Conservation (phyloP, 192 early-diverging fungal species). For the Mortierella alpina region DNA sequence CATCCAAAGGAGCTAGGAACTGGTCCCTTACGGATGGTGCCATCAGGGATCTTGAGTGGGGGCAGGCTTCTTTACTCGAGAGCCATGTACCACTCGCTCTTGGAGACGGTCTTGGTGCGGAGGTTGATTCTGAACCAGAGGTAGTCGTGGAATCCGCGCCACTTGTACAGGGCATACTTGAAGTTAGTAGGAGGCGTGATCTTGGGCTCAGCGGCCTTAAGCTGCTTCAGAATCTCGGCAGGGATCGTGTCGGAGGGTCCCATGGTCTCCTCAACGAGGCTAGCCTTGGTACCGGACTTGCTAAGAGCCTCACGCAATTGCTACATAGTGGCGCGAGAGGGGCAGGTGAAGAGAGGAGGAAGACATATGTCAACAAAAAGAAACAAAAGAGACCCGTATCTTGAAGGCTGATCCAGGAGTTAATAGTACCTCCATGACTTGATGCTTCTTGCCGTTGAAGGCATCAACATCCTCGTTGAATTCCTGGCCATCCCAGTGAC, state of each 20-base stretch:
- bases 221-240: constrained; percentile 1
- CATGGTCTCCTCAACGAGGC: constrained; percentile 11
- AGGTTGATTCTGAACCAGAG: constrained; percentile 29
- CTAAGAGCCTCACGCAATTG: constrained; percentile 5
- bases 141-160: constrained; percentile 37
- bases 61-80: constrained; percentile 14
- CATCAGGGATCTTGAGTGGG: too few species aligned
- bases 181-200: constrained; percentile 14
- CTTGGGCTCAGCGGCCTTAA: constrained; percentile 6
- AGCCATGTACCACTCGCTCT: constrained; percentile 16
- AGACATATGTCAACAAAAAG: neutral
- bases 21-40: too few species aligned
- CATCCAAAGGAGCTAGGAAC: too few species aligned
- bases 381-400: neutral
- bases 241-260: constrained; percentile 20
- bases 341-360: neutral
- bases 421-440: constrained; percentile 37
- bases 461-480: constrained; percentile 34
- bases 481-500: constrained; percentile 42
- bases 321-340: neutral
- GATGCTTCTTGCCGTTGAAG: constrained; percentile 46
- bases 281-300: neutral
- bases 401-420: neutral
- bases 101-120: neutral
- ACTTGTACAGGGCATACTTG: constrained; percentile 23